Percentiles rank a stretch among this genome's conserved stretches.
These are phyloP conservation scores for Termitomyces sp. DNA, from an alignment of 768 basidiomycete genomes.

Conservation along the genomic window DNA sequence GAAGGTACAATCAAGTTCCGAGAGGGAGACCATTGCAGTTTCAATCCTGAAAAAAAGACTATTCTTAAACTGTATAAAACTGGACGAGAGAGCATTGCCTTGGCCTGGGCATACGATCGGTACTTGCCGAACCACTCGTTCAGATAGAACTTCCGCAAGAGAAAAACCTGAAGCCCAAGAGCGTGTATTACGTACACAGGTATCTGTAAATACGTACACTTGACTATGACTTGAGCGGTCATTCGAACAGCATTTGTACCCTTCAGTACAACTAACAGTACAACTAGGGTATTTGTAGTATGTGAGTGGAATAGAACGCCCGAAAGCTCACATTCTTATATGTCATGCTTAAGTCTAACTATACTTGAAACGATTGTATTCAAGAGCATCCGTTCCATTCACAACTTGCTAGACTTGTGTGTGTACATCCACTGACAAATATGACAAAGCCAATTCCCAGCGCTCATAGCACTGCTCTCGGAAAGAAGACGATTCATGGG, in stretches of 20 bases:
- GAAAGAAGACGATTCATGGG: background rate
- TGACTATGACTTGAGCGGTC: background rate
- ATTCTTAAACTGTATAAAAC: background rate
- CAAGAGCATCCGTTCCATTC: background rate
- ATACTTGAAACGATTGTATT: background rate
- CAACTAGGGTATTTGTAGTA: background rate
- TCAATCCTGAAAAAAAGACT: background rate
- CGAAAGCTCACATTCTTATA: background rate
- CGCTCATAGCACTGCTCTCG: background rate
- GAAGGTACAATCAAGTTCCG: background rate
- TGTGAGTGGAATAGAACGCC: background rate
- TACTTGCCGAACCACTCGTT: background rate
- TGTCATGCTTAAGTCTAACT: background rate
- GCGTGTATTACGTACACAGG: no score
- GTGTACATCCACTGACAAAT: background rate
- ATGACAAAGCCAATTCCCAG: background rate
- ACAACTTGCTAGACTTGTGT: background rate
- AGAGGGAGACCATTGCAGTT: background rate
- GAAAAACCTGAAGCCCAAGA: no score
- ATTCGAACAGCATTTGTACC: background rate
- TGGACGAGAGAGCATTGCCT: background rate
- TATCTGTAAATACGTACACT: background rate
- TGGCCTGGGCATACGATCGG: background rate
- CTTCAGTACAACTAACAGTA: background rate
- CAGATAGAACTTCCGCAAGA: no score